These are phyloP conservation scores for Nakaseomyces kungkrabaensis DNA, from an alignment of 1,139 yeast genomes.

Conservation along the genomic window DNA sequence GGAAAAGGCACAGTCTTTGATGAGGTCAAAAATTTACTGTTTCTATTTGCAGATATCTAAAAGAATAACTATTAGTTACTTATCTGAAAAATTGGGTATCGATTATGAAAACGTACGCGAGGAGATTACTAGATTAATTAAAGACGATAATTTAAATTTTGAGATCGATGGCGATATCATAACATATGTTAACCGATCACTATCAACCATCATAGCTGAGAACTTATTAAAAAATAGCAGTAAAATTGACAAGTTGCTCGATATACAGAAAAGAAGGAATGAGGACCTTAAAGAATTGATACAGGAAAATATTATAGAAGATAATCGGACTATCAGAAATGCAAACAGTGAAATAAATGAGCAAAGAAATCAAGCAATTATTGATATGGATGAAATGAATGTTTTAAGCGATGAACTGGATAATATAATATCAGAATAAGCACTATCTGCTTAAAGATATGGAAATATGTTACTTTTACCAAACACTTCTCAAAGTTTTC, in stretches of 20 bases:
- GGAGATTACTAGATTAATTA: slow-evolving; percentile 15
- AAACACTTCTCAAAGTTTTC: slow-evolving; percentile 24
- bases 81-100: slow-evolving; percentile 19
- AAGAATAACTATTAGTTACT: slow-evolving; percentile 16
- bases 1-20: slow-evolving; percentile 13
- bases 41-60: slow-evolving; percentile 23
- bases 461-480: slow-evolving; percentile 9
- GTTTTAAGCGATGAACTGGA: slow-evolving; percentile 8
- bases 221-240: slow-evolving; percentile 9
- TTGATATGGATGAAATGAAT: slow-evolving; percentile 13
- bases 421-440: slow-evolving; percentile 6
- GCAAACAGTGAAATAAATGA: neutral
- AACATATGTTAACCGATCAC: slow-evolving; percentile 8
- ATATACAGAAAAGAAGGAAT: slow-evolving; percentile 5
- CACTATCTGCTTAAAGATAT: neutral
- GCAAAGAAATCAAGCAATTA: slow-evolving; percentile 6
- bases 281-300: slow-evolving; percentile 6
- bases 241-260: slow-evolving; percentile 5
- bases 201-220: slow-evolving; percentile 7
- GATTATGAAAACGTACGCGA: slow-evolving; percentile 10
- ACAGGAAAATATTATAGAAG: neutral
- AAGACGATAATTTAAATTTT: slow-evolving; percentile 16
- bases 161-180: slow-evolving; percentile 16
- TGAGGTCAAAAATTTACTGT: slow-evolving; percentile 23
- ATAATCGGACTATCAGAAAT: neutral